Base-by-base conservation (phyloP, 192 early-diverging fungal species). In the Entophlyctis helioformis region DNA sequence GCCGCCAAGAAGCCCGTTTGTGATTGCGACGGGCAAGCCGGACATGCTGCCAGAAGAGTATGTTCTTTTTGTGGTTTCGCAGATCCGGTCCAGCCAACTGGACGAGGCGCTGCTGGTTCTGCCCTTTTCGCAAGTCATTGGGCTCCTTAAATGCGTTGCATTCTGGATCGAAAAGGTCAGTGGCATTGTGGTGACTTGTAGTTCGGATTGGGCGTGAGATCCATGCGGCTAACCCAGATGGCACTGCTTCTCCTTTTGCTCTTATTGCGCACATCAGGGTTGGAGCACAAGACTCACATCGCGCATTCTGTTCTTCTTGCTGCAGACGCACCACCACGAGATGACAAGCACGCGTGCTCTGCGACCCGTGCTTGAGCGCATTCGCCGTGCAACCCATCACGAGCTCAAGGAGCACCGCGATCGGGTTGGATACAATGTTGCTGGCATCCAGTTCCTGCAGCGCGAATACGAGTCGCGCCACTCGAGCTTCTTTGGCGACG, bases 81-180 rank as follows among this genome's bases (percentile, higher is more conserved):
- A 76, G 33, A 77, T 98, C 32, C 78, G 85, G 41, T 68, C 87
- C 10, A 71, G 75, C 29, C 91, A 98, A 26, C 59, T 96, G 44
- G 89, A 96, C 19, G 86, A 90, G 44, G 84, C 91, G 0, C 62
- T 96, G 48, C 62, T 96, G 62, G 80, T 92, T 19, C 71, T 98
- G 46, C 85, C 91, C 1, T 94, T 96, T 47, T 51, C 59, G 21
- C 80, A 84, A 19, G 87, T 93, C 15, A 63, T 78, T 19, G 80
- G 74, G 44, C 57, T 98, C 36, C 68, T 98, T 38, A 67, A 61
- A 27, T 86, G 82, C 50, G 48, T 96, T 32, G 80, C 83, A 46
- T 59, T 73, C 1, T 94, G 90, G 89, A 83, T 85, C 13, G 77
- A 80, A 52, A 83, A 80, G 65, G 82, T 82, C 32, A 10, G 57